Percentiles rank a stretch among this genome's conserved stretches.
phyloP scores from a whole-genome alignment of 495 filamentous ascomycete species.

The Penicillium tannophilum region DNA sequence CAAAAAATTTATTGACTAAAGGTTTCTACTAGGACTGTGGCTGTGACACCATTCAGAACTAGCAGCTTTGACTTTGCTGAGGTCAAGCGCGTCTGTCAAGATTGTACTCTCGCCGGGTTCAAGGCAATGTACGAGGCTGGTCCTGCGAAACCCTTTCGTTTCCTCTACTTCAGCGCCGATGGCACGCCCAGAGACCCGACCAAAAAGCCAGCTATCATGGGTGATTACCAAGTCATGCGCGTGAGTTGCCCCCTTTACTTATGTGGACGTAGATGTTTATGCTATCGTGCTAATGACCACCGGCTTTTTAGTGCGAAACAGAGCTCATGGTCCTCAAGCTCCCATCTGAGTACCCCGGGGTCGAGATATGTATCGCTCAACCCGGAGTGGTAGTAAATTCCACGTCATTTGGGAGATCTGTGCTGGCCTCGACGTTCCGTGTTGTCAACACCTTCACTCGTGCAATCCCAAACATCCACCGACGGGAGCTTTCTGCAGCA shows the following conservation, averaged over 20 bases:
- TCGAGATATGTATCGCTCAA: slow-evolving; percentile 41
- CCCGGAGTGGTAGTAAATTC: slow-evolving; percentile 32
- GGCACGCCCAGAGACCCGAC: slow-evolving; percentile 39
- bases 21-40: slow-evolving; percentile 28
- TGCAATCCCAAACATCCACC: slow-evolving; percentile 34
- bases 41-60: slow-evolving; percentile 41
- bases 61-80: slow-evolving; percentile 36
- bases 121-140: slow-evolving; percentile 35
- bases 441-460: slow-evolving; percentile 12
- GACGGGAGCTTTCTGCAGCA: slow-evolving; percentile 44
- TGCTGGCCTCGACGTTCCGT: slow-evolving; percentile 9
- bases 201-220: slow-evolving; percentile 33
- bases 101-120: slow-evolving; percentile 43
- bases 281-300: no score
- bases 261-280: no score
- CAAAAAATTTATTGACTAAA: background rate
- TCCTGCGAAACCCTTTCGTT: slow-evolving; percentile 29
- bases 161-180: slow-evolving; percentile 50
- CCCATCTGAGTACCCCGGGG: slow-evolving; percentile 32
- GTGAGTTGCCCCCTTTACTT: slow-evolving; percentile 24
- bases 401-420: slow-evolving; percentile 12
- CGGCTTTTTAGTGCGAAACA: slow-evolving; percentile 32
- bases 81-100: slow-evolving; percentile 44
- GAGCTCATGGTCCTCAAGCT: slow-evolving; percentile 44
- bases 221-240: slow-evolving; percentile 42